Percentiles rank a stretch among this genome's conserved stretches.
Conservation (phyloP, 495 filamentous ascomycete species). For the Penicillium turbatum region DNA sequence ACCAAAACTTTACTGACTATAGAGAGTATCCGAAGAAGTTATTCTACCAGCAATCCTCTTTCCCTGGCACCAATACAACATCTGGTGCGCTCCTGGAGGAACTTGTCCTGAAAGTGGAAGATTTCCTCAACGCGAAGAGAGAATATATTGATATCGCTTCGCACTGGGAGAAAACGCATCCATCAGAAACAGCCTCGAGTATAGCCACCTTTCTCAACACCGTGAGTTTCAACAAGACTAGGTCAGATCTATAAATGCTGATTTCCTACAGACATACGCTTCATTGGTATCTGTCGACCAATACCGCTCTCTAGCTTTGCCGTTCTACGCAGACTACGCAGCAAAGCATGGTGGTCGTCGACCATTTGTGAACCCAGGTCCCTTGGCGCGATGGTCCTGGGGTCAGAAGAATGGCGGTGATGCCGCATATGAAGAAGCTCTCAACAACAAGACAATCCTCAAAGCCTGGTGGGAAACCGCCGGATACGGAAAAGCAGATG, state of each 20-base stretch:
- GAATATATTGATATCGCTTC: conserved; percentile 32
- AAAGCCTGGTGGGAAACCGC: conserved; percentile 49
- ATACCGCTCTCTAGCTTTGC: conserved; percentile 40
- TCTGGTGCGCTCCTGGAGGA: conserved; percentile 29
- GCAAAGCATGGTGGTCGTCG: conserved; percentile 40
- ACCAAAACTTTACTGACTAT: conserved; percentile 40
- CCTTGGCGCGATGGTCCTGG: conserved; percentile 53
- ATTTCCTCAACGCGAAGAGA: conserved; percentile 33
- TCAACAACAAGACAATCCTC: conserved; percentile 48
- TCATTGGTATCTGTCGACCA: conserved; percentile 50
- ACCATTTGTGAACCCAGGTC: conserved; percentile 54
- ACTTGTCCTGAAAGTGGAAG: conserved; percentile 39
- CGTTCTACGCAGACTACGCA: conserved; percentile 52
- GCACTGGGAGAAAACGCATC: conserved; percentile 38
- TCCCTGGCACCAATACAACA: conserved; percentile 17
- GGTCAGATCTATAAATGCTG: not conserved
- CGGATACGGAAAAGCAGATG: conserved; percentile 39
- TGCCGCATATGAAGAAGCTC: conserved; percentile 31
- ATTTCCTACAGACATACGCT: conserved; percentile 39
- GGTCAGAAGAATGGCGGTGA: conserved; percentile 41
- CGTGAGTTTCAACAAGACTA: not conserved
- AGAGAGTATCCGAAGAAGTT: conserved; percentile 44
- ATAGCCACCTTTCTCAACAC: conserved; percentile 10
- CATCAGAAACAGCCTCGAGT: conserved; percentile 33
- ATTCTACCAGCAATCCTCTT: conserved; percentile 26